These are phyloP conservation scores for Coemansia reversa DNA, from an alignment of 192 early-diverging fungal genomes.

Conservation along the genomic window DNA sequence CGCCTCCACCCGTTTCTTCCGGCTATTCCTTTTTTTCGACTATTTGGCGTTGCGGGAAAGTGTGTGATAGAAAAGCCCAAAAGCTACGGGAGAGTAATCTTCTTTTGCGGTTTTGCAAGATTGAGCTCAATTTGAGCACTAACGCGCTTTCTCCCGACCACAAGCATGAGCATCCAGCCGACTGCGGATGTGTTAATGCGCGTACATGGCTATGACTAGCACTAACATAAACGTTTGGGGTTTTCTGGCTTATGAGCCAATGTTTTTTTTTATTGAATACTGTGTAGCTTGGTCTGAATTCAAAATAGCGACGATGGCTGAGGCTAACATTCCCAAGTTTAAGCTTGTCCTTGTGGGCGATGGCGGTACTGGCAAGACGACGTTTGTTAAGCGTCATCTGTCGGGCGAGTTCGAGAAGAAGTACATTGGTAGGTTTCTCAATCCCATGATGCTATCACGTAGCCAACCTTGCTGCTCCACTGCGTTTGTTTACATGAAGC, in stretches of 20 bases:
- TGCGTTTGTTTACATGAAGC: slow-evolving; percentile 1
- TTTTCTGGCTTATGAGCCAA: neutral
- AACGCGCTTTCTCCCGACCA: neutral
- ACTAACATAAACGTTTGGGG: neutral
- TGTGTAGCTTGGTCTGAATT: slow-evolving; percentile 22
- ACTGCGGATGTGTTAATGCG: neutral
- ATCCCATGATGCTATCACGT: neutral
- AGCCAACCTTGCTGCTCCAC: neutral
- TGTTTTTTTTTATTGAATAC: neutral
- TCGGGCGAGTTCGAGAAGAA: slow-evolving; percentile 99
- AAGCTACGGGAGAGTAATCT: neutral
- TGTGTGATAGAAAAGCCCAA: neutral
- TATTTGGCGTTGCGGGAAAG: neutral
- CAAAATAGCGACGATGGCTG: slow-evolving; percentile 33
- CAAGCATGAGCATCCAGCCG: neutral
- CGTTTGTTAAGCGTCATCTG: slow-evolving; percentile 99
- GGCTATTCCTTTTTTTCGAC: neutral
- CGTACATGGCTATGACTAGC: neutral
- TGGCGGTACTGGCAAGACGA: slow-evolving; percentile 99
- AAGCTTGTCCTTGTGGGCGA: slow-evolving; percentile 84
- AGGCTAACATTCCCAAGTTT: slow-evolving; percentile 42
- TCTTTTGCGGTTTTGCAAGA: neutral
- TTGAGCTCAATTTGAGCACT: neutral
- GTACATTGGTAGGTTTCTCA: slow-evolving; percentile 69
- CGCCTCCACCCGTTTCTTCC: neutral